phyloP scores from a whole-genome alignment of 352 stramenopile genomes.

The Phytopythium mirpurense region DNA sequence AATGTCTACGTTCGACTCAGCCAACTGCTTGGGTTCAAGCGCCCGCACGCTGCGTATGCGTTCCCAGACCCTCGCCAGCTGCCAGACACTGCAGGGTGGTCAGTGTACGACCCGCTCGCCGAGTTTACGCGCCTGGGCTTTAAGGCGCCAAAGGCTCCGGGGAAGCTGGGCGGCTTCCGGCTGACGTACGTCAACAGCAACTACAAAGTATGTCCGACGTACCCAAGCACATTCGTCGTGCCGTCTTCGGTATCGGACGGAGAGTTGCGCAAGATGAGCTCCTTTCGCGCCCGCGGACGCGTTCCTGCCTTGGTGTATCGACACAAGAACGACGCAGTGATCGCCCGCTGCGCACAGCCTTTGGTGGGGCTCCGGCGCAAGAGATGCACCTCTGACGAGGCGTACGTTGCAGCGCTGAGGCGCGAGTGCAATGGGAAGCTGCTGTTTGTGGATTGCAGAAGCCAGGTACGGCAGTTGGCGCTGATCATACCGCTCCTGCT shows the following conservation, averaged over 20 bases:
- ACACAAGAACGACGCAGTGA: slow-evolving; percentile 85
- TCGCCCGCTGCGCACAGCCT: slow-evolving; percentile 92
- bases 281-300: slow-evolving; percentile 90
- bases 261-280: slow-evolving; percentile 80
- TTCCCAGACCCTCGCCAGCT: slow-evolving; percentile 26
- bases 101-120: slow-evolving; percentile 39
- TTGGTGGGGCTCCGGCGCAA: slow-evolving; percentile 93
- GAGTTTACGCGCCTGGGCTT: slow-evolving; percentile 66
- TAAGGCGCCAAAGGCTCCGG: slow-evolving; percentile 25
- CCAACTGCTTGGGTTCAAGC: slow-evolving; percentile 45
- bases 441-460: slow-evolving; percentile 79
- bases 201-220: slow-evolving; percentile 80
- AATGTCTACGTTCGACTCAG: slow-evolving; percentile 69
- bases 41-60: slow-evolving; percentile 46
- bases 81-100: slow-evolving; percentile 48
- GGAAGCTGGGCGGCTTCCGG: slow-evolving; percentile 49
- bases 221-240: slow-evolving; percentile 84
- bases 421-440: slow-evolving; percentile 55
- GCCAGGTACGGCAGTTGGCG: slow-evolving; percentile 28
- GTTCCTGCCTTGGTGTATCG: slow-evolving; percentile 91
- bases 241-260: slow-evolving; percentile 90
- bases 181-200: slow-evolving; percentile 66
- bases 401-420: slow-evolving; percentile 52
- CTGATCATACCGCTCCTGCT: background rate
- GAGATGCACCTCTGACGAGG: slow-evolving; percentile 89